Conservation (phyloP, 2,329 filamentous ascomycete species). For the Fusarium irregulare region DNA sequence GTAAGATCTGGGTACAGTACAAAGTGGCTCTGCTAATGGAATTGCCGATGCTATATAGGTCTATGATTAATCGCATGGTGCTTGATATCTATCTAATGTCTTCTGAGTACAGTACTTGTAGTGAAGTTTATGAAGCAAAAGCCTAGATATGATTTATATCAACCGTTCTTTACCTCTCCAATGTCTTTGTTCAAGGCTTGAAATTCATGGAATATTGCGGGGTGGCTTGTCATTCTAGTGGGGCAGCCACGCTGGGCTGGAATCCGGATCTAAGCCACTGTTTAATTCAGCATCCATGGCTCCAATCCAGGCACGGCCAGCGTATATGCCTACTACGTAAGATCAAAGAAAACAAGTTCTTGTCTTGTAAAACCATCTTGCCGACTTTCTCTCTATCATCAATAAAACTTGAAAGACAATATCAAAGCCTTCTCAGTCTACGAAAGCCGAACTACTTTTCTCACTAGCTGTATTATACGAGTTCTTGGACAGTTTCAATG, state of each 20-base stretch:
- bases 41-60: neutral
- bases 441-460: neutral
- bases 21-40: neutral
- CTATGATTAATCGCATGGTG: neutral
- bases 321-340: constrained; percentile 5
- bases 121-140: neutral
- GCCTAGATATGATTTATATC: constrained; percentile 19
- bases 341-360: constrained; percentile 21
- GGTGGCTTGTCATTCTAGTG: constrained; percentile 42
- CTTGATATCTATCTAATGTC: neutral
- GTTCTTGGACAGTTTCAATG: constrained; percentile 17
- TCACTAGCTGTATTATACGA: neutral
- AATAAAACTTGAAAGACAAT: neutral
- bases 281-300: neutral
- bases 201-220: constrained; percentile 35
- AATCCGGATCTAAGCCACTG: constrained; percentile 8
- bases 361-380: constrained; percentile 12
- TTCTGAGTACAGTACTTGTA: neutral
- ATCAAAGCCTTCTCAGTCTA: neutral
- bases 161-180: neutral
- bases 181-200: constrained; percentile 1
- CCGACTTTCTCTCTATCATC: neutral
- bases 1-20: constrained; percentile 19
- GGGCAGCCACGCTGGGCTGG: constrained; percentile 26
- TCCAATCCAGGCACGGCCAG: neutral